Evolutionary conservation across 805 yeast genomes (phyloP).

Genomic region (Brettanomyces nanus): DNA sequence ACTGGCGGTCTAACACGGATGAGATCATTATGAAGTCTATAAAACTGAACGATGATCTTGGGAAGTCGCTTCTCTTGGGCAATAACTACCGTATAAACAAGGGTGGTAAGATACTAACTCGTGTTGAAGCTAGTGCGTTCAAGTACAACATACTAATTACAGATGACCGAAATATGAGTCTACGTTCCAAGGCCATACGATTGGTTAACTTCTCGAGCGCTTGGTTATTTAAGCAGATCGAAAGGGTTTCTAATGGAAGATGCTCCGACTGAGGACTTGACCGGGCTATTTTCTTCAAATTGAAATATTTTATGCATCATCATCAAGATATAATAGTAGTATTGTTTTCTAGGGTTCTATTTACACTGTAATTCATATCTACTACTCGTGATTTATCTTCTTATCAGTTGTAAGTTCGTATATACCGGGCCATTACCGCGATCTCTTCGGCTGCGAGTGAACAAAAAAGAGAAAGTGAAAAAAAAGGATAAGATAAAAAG

Average conservation of each 20-base stretch:
- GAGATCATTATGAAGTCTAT: conserved; percentile 52
- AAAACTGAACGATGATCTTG: conserved; percentile 26
- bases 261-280: conserved; percentile 47
- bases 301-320: too few relatives aligned
- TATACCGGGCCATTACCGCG: too few relatives aligned
- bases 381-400: too few relatives aligned
- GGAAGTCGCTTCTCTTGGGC: conserved; percentile 22
- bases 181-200: conserved; percentile 53
- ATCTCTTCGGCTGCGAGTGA: too few relatives aligned
- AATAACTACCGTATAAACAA: conserved; percentile 13
- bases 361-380: too few relatives aligned
- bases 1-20: conserved; percentile 68
- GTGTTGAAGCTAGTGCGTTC: conserved; percentile 34
- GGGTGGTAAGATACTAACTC: conserved; percentile 23
- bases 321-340: too few relatives aligned
- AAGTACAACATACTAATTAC: conserved; percentile 58
- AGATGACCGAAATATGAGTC: conserved; percentile 66
- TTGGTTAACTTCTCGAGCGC: conserved; percentile 42
- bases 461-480: too few relatives aligned
- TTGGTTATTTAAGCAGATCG: conserved; percentile 52
- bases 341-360: too few relatives aligned
- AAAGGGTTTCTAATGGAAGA: conserved; percentile 35
- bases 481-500: too few relatives aligned
- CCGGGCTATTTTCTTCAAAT: too few relatives aligned
- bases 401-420: too few relatives aligned